These are phyloP conservation scores for Candida krabiensis DNA, from an alignment of 805 yeast genomes.

Conservation along the genomic window DNA sequence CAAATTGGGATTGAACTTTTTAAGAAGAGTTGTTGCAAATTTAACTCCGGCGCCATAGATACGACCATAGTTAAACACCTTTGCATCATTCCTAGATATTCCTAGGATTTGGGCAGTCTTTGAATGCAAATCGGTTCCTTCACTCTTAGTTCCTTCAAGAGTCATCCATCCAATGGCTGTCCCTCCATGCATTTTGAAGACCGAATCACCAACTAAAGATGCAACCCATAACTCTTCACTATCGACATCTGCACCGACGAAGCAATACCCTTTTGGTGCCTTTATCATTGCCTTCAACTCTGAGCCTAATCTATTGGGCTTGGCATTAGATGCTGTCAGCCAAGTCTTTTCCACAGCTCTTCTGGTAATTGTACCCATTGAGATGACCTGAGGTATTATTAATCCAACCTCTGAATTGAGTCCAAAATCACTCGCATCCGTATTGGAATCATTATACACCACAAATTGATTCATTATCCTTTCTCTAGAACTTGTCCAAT, in stretches of 20 bases:
- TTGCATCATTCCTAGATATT: slow-evolving; percentile 88
- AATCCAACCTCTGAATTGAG: slow-evolving; percentile 48
- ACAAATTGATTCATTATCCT: slow-evolving; percentile 85
- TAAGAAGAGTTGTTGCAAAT: slow-evolving; percentile 81
- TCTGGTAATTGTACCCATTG: slow-evolving; percentile 97
- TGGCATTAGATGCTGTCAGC: slow-evolving; percentile 97
- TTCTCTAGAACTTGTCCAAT: slow-evolving; percentile 91
- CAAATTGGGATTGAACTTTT: slow-evolving; percentile 75
- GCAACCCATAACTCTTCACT: slow-evolving; percentile 99
- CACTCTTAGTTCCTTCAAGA: slow-evolving; percentile 87
- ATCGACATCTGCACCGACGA: slow-evolving; percentile 99
- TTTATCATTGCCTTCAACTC: slow-evolving; percentile 83
- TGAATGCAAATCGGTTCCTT: slow-evolving; percentile 93
- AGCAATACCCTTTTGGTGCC: slow-evolving; percentile 86
- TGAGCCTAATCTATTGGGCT: slow-evolving; percentile 81
- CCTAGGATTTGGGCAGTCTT: slow-evolving; percentile 90
- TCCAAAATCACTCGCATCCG: slow-evolving; percentile 20
- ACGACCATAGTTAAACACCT: slow-evolving; percentile 93
- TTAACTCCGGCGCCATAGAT: slow-evolving; percentile 97
- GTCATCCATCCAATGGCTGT: slow-evolving; percentile 99
- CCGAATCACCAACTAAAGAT: slow-evolving; percentile 88
- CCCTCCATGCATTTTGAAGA: slow-evolving; percentile 87
- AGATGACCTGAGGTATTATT: slow-evolving; percentile 77
- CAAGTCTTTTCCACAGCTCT: slow-evolving; percentile 97
- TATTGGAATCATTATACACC: slow-evolving; percentile 47